Percentiles rank a stretch among this genome's conserved stretches.
Conservation (phyloP, 306 rosid genomes). For the Pyrus betulifolia region DNA sequence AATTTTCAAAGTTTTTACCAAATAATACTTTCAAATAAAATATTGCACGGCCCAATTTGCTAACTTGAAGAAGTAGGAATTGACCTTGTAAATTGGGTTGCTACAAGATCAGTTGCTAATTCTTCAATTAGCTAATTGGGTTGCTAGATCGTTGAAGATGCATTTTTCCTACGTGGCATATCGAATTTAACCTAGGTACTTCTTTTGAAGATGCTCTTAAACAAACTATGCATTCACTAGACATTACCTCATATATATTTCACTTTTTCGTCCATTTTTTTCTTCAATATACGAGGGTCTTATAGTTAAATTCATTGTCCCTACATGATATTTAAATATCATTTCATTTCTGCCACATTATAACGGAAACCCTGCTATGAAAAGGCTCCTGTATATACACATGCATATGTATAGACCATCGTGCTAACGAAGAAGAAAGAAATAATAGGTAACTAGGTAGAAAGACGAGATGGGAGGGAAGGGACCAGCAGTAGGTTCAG, state of each 20-base stretch:
- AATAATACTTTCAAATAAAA: no score
- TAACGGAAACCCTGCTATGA: background rate
- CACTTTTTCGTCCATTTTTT: background rate
- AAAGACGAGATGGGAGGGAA: background rate
- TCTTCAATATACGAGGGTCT: background rate
- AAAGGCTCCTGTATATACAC: background rate
- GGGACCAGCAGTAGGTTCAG: slow-evolving; percentile 53
- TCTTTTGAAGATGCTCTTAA: no score
- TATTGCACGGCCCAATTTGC: no score
- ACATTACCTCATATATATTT: background rate
- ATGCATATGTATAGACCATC: background rate
- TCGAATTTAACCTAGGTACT: no score
- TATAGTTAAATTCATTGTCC: background rate
- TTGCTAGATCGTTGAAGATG: no score
- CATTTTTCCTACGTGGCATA: no score
- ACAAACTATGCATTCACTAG: background rate
- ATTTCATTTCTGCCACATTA: background rate
- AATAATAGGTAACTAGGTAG: background rate
- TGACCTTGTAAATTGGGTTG: no score
- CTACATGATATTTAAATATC: background rate
- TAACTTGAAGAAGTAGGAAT: no score
- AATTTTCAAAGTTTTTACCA: no score
- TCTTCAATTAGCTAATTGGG: no score
- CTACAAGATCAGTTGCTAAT: no score
- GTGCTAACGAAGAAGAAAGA: background rate